Base-by-base conservation (phyloP, 2,329 filamentous ascomycete genomes). In the Botrytis sinoallii region DNA sequence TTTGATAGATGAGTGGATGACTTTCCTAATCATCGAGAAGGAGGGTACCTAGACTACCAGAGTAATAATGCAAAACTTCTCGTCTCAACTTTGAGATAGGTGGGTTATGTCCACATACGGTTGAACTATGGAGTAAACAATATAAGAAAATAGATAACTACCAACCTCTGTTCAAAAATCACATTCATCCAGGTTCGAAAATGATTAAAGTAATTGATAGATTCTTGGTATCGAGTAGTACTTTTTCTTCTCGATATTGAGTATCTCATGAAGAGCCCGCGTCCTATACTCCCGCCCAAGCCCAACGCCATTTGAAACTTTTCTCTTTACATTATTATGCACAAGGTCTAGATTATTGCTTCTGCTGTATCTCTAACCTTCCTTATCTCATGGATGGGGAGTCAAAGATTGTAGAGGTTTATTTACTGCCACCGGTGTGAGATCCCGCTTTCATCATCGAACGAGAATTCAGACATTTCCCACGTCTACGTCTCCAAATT, bases 241-340 rank as follows among this genome's bases (percentile, higher is more conserved):
- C 48, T 57, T 68, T 57, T 68, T 20, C 48, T 29, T 38, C 35
- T 25, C n/a, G 25, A 68, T 29, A 14, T 55, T 22, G 6, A 67
- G 20, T 42, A 32, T 68, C n/a, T 42, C 48, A 57, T 25, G 20
- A 9, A 42, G 38, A 57, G 38, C 18, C 48, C 14, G 32, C 66
- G 35, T 42, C 66, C 66, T 35, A 25, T 42, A 68, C 66, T 57
- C 66, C 66, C 32, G 35, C 12, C 48, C n/a, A 68, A 57, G 4
- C 35, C 64, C 35, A 68, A 57, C 66, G 48, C 66, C 48, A 18
- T 42, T 16, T 8, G 18, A 18, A 68, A 64, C n/a, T 32, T 32
- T 57, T 20, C 35, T 52, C 48, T 42, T 29, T 42, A 57, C 10
- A 68, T 68, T 57, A 68, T 57, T 57, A 68, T 68, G 65, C 25